These are phyloP conservation scores for Boletellus sp. DNA, from an alignment of 1,284 basidiomycete species.

Conservation along the genomic window DNA sequence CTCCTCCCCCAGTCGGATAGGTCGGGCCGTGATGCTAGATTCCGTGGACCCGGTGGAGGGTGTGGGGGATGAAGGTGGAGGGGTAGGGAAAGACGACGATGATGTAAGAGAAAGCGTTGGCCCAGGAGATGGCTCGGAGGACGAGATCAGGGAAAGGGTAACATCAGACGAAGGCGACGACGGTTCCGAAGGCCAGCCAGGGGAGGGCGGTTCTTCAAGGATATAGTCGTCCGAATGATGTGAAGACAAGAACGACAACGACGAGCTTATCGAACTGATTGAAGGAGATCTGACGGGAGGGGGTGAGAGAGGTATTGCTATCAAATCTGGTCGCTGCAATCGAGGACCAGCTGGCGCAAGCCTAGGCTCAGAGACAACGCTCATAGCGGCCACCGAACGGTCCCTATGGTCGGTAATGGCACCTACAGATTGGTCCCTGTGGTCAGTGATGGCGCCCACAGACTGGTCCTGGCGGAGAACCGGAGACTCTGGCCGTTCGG, in stretches of 20 bases:
- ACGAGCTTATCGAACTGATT: slow-evolving; percentile 48
- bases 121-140: slow-evolving; percentile 31
- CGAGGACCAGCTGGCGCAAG: slow-evolving; percentile 29
- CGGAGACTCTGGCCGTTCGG: slow-evolving; percentile 19
- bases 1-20: slow-evolving; percentile 26
- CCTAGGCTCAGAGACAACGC: slow-evolving; percentile 20
- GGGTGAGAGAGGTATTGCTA: slow-evolving; percentile 35
- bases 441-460: slow-evolving; percentile 33
- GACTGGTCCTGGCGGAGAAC: slow-evolving; percentile 40
- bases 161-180: slow-evolving; percentile 34
- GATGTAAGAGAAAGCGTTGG: slow-evolving; percentile 32
- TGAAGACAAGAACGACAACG: slow-evolving; percentile 64
- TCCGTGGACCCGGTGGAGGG: slow-evolving; percentile 23
- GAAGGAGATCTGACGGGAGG: slow-evolving; percentile 43
- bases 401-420: slow-evolving; percentile 36
- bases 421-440: slow-evolving; percentile 32
- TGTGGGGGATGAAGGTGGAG: slow-evolving; percentile 34
- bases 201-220: slow-evolving; percentile 25
- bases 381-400: slow-evolving; percentile 38
- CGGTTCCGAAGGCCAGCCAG: slow-evolving; percentile 30
- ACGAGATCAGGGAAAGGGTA: slow-evolving; percentile 32
- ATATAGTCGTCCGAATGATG: slow-evolving; percentile 70
- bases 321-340: slow-evolving; percentile 14
- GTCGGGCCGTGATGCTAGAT: slow-evolving; percentile 43
- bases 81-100: slow-evolving; percentile 33